Evolutionary conservation across 2,329 filamentous ascomycete genomes (phyloP).

Genomic region (Cryphonectria parasitica): DNA sequence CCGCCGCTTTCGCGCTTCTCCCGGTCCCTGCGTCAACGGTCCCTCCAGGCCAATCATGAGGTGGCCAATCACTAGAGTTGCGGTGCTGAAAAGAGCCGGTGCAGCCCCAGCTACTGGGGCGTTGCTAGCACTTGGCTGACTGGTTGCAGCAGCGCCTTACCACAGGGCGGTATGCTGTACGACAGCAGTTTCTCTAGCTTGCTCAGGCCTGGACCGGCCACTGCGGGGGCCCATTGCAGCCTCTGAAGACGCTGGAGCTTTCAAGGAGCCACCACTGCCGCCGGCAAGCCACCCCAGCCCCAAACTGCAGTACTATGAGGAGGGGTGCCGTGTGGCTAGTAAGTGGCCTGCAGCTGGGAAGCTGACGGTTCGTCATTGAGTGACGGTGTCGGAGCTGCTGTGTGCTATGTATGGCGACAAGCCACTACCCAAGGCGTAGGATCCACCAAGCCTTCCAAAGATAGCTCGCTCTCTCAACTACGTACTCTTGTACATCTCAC

Average conservation of each 20-base stretch:
- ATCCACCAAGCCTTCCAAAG: conserved; percentile 20
- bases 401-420: conserved; percentile 22
- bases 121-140: neutral
- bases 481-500: conserved; percentile 10
- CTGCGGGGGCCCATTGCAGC: neutral
- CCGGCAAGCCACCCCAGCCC: neutral
- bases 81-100: conserved; percentile 18
- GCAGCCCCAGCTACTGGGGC: conserved; percentile 11
- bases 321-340: conserved; percentile 16
- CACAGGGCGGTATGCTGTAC: neutral
- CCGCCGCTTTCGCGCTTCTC: neutral
- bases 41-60: conserved; percentile 13
- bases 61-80: conserved; percentile 11
- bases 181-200: neutral
- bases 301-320: neutral
- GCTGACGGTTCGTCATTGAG: conserved; percentile 16
- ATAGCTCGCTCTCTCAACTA: conserved; percentile 4
- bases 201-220: conserved; percentile 8
- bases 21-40: conserved; percentile 18
- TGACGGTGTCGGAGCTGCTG: conserved; percentile 8
- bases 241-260: neutral
- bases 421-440: conserved; percentile 21
- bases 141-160: conserved; percentile 17
- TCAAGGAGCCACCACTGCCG: neutral
- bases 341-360: neutral